Evolutionary conservation across 1,284 basidiomycete genomes (phyloP), one percentile per base, ranked within the genome.

Genomic region (Gomphus sp.): DNA sequence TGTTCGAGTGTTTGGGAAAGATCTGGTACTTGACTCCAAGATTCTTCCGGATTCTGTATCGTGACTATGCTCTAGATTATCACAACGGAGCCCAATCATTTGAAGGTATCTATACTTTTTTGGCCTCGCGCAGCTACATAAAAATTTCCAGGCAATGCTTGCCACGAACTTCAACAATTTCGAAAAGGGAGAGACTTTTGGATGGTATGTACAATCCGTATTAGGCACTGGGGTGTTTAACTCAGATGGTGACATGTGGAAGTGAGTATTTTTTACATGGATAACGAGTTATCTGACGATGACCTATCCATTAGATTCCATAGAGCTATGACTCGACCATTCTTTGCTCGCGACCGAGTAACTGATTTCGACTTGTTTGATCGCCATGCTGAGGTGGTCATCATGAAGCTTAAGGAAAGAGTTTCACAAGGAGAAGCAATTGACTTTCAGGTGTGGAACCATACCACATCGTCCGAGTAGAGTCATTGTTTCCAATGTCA

Each of bases 151-250:
- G 74, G 58, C 66, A 5, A 68, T 78, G 4, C 62, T 77, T 45
- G 70, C 74, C 1, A 75, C 75, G 3, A 73, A 78, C 49, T 78
- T 78, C 61, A 56, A 66, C 4, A 73, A 69, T 64, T 78, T 71
- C 37, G 71, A 74, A 59, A 78, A 78, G 68, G 76, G 73, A 2
- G 62, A 66, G 16, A 63, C 61, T 47, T 61, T 65, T 44, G 51
- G 37, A n/a, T 53, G 48, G 31, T 51, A 47, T 34, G 33, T 39
- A 18, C 60, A 67, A 34, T 67, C 68, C 16, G 65, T 84, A 14
- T 66, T 83, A 10, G 82, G 82, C 1, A 74, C 75, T 4, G 82
- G 82, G 0, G 78, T 84, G 1, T 84, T 85, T 65, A 84, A 84
- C 60, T 76, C 79, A 5, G 82, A 85, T 61, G 81, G 82, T 22